Conservation (phyloP, 495 filamentous ascomycete genomes). For the Penicillium ochrochloron region DNA sequence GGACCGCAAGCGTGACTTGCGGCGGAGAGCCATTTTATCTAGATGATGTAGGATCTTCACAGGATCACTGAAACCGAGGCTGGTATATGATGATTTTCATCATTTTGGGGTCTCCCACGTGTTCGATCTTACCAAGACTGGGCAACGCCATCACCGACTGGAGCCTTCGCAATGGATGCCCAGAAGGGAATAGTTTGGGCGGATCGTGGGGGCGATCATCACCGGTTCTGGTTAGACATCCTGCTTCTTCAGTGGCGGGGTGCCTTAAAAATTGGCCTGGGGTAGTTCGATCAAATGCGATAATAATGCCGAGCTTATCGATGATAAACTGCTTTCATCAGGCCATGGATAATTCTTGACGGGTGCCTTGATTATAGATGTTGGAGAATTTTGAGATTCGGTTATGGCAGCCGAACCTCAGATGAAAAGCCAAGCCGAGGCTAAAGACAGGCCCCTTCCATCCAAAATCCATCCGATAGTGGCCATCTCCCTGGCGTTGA, state of each 20-base stretch:
- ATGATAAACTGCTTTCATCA: neutral
- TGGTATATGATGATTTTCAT: neutral
- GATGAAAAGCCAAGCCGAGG: neutral
- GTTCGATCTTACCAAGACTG: neutral
- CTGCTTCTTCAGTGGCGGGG: neutral
- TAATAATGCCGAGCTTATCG: neutral
- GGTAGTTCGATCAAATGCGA: neutral
- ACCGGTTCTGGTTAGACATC: neutral
- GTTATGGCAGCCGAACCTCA: neutral
- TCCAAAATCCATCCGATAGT: neutral
- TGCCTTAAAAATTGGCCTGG: neutral
- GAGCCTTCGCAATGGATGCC: conserved; percentile 10
- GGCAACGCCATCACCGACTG: neutral
- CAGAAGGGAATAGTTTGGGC: neutral
- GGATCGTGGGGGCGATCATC: neutral
- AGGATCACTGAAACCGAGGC: conserved; percentile 9
- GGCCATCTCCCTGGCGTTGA: neutral
- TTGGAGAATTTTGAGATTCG: neutral
- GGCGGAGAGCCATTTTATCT: conserved; percentile 4
- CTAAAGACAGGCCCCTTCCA: neutral
- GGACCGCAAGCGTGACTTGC: neutral
- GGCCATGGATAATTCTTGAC: neutral
- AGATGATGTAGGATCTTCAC: neutral
- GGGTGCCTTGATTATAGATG: neutral
- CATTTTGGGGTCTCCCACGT: conserved; percentile 1